Percentiles rank a stretch among this genome's conserved stretches.
These are phyloP conservation scores for Escovopsis sp. DNA, from an alignment of 2,329 filamentous ascomycete genomes.

Conservation along the genomic window DNA sequence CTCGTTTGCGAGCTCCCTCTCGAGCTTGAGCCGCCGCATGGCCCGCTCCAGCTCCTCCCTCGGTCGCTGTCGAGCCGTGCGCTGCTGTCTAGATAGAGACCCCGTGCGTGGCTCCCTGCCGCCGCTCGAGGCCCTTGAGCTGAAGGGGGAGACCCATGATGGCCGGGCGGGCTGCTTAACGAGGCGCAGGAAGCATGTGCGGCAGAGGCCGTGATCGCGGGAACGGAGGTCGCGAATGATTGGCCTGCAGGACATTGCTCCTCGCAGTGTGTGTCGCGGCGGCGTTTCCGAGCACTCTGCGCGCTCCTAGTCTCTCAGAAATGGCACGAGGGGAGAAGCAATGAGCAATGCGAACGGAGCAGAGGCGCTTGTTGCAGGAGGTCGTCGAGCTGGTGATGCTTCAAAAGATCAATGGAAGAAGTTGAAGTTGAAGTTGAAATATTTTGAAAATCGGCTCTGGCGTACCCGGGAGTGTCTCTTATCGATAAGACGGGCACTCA, in stretches of 20 bases:
- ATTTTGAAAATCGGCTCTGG: no score
- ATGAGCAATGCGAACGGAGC: no score
- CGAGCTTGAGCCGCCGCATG: conserved; percentile 13
- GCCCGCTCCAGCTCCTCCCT: conserved; percentile 15
- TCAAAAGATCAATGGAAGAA: no score
- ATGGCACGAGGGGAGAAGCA: no score
- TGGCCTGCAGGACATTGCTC: conserved; percentile 22
- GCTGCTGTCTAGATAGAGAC: neutral
- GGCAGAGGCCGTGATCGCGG: conserved; percentile 23
- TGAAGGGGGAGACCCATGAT: conserved; percentile 19
- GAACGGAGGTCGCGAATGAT: conserved; percentile 20
- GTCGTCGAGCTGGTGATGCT: no score
- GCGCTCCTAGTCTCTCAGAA: no score
- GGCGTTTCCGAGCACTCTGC: no score
- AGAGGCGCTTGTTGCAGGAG: no score
- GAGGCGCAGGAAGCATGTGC: conserved; percentile 20
- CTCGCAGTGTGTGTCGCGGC: neutral
- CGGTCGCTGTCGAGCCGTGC: conserved; percentile 12
- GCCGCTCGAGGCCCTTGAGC: conserved; percentile 14
- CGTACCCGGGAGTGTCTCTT: no score
- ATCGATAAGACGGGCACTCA: no score
- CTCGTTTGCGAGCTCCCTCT: conserved; percentile 10
- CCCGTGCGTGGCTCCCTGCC: no score
- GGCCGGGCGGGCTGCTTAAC: conserved; percentile 13
- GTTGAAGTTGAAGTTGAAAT: no score